phyloP scores from a whole-genome alignment of 306 rosid genomes.

The Cajanus cajan region DNA sequence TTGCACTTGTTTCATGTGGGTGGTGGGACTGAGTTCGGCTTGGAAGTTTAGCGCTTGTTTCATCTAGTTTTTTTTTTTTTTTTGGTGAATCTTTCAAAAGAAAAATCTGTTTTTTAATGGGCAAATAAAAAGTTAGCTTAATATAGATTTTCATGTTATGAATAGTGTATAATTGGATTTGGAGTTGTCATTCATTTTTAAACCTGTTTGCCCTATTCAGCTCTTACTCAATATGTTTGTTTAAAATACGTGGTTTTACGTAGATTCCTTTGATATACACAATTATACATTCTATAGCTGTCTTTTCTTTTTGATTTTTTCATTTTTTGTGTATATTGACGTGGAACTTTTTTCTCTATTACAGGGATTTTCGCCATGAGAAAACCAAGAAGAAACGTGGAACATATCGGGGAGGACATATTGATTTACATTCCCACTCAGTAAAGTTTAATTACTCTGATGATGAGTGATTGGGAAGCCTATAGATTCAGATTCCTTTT shows the following conservation, averaged over 20 bases:
- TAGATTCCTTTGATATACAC: not conserved
- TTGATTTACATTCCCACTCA: slow-evolving; percentile 82
- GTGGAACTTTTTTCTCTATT: not conserved
- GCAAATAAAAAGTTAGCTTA: not conserved
- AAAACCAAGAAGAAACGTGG: slow-evolving; percentile 99
- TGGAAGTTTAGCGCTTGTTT: no score
- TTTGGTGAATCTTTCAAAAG: not conserved
- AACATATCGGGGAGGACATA: slow-evolving; percentile 78
- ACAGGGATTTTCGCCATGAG: slow-evolving; percentile 95
- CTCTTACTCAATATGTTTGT: not conserved
- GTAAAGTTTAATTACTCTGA: slow-evolving; percentile 83
- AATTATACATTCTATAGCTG: not conserved
- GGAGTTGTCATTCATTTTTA: not conserved
- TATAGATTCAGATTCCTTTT: not conserved
- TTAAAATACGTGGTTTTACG: not conserved
- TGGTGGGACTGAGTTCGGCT: no score
- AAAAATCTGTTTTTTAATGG: not conserved
- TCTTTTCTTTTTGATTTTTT: not conserved
- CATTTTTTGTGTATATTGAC: not conserved
- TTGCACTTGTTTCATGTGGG: no score
- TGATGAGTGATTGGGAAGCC: slow-evolving; percentile 49
- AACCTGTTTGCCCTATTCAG: not conserved
- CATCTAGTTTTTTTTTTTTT: not conserved
- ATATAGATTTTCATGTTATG: not conserved
- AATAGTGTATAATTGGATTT: not conserved